Evolutionary conservation across 208 protist species (phyloP).

Genomic region (Leishmania amazonensis): DNA sequence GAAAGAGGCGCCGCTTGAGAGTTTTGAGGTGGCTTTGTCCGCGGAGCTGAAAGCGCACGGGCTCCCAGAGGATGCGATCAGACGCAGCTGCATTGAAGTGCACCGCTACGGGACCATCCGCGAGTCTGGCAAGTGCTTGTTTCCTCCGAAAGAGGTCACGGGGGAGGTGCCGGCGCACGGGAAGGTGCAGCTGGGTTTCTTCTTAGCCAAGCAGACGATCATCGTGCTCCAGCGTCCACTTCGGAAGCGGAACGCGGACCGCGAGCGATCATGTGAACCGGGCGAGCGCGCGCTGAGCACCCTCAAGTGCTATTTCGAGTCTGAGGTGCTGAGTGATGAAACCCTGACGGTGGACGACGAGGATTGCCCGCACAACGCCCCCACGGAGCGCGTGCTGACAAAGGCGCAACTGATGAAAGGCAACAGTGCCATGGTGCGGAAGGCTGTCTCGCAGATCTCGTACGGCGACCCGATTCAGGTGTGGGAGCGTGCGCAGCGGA

Average conservation of each 20-base stretch:
- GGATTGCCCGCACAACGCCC: constrained; percentile 65
- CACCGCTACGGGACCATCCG: constrained; percentile 76
- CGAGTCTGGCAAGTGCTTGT: constrained; percentile 82
- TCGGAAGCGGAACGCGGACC: constrained; percentile 34
- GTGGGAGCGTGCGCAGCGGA: constrained; percentile 49
- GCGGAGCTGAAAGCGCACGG: constrained; percentile 38
- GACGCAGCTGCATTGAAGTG: constrained; percentile 47
- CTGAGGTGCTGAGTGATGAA: constrained; percentile 52
- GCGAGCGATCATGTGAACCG: constrained; percentile 41
- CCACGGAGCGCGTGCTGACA: constrained; percentile 55
- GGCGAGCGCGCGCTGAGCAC: constrained; percentile 46
- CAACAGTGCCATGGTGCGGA: constrained; percentile 44
- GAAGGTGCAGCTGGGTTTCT: constrained; percentile 85
- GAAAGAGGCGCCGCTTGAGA: constrained; percentile 37
- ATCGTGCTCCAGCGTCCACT: constrained; percentile 36
- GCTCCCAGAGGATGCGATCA: constrained; percentile 41
- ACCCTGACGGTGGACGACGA: constrained; percentile 77
- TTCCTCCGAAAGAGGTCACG: constrained; percentile 51
- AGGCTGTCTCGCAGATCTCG: constrained; percentile 56
- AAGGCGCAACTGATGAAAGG: constrained; percentile 38
- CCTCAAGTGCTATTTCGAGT: constrained; percentile 78
- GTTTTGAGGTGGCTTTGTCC: constrained; percentile 55
- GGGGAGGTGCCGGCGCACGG: constrained; percentile 45
- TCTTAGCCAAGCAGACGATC: constrained; percentile 83
- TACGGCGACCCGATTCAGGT: constrained; percentile 87